phyloP scores from a whole-genome alignment of 768 basidiomycete genomes.

The Pleurotus cornucopiae region DNA sequence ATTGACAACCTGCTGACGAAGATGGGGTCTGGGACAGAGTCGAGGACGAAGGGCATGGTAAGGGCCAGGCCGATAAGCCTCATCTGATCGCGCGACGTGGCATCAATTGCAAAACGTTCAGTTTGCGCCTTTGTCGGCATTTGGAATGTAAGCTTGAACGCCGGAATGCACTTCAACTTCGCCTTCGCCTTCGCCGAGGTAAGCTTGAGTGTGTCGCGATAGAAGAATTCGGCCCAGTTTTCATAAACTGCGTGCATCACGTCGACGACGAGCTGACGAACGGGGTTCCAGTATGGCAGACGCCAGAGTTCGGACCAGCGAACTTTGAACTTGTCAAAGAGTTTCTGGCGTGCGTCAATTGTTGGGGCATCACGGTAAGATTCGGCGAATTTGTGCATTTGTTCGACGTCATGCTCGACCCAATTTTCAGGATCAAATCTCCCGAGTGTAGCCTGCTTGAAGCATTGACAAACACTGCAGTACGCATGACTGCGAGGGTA shows the following conservation, averaged over 20 bases:
- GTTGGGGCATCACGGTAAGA: slow-evolving; percentile 17
- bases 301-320: slow-evolving; percentile 24
- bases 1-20: too few species aligned
- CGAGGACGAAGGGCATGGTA: too few species aligned
- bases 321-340: slow-evolving; percentile 19
- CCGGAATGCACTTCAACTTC: too few species aligned
- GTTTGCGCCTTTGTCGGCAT: too few species aligned
- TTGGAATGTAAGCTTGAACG: too few species aligned
- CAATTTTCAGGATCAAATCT: slow-evolving; percentile 15
- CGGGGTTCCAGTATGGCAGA: slow-evolving; percentile 32
- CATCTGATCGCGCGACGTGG: too few species aligned
- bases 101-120: too few species aligned
- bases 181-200: too few species aligned
- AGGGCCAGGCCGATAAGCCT: too few species aligned
- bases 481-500: too few species aligned
- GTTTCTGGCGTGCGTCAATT: slow-evolving; percentile 6
- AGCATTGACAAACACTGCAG: slow-evolving; percentile 25
- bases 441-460: slow-evolving; percentile 8
- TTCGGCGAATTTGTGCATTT: slow-evolving; percentile 13
- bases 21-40: too few species aligned
- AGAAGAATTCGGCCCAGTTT: neutral
- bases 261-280: slow-evolving; percentile 25
- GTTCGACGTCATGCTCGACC: slow-evolving; percentile 5
- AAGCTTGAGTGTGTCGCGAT: too few species aligned
- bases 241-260: slow-evolving; percentile 31